Evolutionary conservation across 352 stramenopile genomes (phyloP).

Genomic region (Halophytophthora batemanensis): DNA sequence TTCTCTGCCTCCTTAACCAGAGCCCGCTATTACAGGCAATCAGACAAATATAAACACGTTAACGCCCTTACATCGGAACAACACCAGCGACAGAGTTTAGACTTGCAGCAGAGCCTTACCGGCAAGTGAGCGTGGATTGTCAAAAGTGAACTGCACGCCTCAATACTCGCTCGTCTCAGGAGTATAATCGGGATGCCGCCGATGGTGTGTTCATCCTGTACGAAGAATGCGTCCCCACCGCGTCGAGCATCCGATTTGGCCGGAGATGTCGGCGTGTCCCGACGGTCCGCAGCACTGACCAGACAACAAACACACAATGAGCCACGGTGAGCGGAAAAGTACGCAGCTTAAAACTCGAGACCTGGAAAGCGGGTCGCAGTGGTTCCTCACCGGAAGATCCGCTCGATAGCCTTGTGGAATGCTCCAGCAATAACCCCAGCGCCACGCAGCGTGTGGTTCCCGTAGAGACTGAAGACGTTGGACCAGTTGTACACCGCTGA

Average conservation of each 20-base stretch:
- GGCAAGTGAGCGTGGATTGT: slow-evolving; percentile 80
- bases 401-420: slow-evolving; percentile 80
- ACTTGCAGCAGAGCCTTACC: slow-evolving; percentile 19
- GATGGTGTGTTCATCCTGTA: slow-evolving; percentile 62
- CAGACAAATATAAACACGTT: neutral
- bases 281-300: slow-evolving; percentile 26
- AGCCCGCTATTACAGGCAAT: slow-evolving; percentile 27
- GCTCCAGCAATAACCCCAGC: slow-evolving; percentile 69
- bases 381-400: slow-evolving; percentile 59
- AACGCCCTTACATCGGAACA: neutral
- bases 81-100: neutral
- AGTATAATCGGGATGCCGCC: slow-evolving; percentile 73
- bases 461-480: slow-evolving; percentile 75
- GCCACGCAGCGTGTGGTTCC: slow-evolving; percentile 78
- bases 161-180: slow-evolving; percentile 68
- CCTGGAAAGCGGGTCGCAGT: neutral
- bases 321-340: neutral
- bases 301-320: slow-evolving; percentile 4
- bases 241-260: slow-evolving; percentile 39
- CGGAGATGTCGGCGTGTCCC: slow-evolving; percentile 28
- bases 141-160: slow-evolving; percentile 78
- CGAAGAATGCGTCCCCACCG: slow-evolving; percentile 42
- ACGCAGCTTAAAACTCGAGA: neutral
- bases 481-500: slow-evolving; percentile 86
- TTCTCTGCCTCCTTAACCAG: slow-evolving; percentile 82